phyloP scores from a whole-genome alignment of 345 rosid species.

The Salix brachista region DNA sequence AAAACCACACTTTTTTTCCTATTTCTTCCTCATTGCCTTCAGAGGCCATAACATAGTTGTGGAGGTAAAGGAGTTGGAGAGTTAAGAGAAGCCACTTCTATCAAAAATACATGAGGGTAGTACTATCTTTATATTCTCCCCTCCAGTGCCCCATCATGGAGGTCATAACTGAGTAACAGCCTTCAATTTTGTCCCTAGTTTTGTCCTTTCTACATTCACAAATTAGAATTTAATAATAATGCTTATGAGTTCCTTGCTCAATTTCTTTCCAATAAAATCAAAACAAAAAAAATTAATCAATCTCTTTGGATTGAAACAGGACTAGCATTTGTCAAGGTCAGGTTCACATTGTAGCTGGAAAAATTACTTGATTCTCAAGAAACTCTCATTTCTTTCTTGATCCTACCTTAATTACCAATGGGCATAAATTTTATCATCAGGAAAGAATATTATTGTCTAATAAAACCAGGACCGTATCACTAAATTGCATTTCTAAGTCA shows the following conservation, averaged over 20 bases:
- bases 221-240: background rate
- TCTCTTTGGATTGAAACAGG: background rate
- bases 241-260: background rate
- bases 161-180: background rate
- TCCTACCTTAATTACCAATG: background rate
- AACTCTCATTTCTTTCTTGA: background rate
- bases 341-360: background rate
- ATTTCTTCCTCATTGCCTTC: background rate
- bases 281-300: background rate
- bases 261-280: conserved; percentile 1
- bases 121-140: background rate
- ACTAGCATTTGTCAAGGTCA: background rate
- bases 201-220: background rate
- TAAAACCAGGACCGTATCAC: background rate
- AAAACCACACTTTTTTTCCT: background rate
- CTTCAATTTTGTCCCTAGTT: background rate
- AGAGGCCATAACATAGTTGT: background rate
- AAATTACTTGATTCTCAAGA: background rate
- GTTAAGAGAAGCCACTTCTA: background rate
- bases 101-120: background rate
- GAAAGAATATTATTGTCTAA: background rate
- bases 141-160: background rate
- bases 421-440: background rate
- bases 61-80: background rate
- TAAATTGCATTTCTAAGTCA: background rate